Evolutionary conservation across 768 basidiomycete genomes (phyloP).

Genomic region (Suillus discolor): DNA sequence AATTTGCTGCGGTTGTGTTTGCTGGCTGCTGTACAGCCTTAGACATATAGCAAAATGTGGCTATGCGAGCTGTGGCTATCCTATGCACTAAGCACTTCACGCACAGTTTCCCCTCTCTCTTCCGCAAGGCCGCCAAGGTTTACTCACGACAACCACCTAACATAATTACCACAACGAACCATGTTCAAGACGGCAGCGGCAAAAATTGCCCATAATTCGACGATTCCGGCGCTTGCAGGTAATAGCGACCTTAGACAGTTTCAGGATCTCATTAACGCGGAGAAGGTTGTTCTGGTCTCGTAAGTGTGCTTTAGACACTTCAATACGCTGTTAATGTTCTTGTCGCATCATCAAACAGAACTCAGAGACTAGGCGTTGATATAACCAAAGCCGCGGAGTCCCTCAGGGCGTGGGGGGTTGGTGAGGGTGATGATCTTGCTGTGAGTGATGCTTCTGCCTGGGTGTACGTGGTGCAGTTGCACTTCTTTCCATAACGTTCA

Average conservation of each 20-base stretch:
- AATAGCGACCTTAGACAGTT: slow-evolving; percentile 81
- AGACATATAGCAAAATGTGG: not conserved
- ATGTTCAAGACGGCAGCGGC: slow-evolving; percentile 83
- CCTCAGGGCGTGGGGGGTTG: slow-evolving; percentile 68
- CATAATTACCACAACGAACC: not conserved
- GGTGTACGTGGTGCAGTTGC: slow-evolving; percentile 7
- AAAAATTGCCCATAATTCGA: slow-evolving; percentile 88
- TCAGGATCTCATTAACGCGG: slow-evolving; percentile 88
- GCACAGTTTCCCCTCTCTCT: not conserved
- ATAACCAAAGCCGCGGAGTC: slow-evolving; percentile 72
- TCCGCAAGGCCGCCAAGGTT: not conserved
- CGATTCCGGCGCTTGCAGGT: slow-evolving; percentile 66
- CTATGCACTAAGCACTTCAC: not conserved
- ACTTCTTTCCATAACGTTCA: not conserved
- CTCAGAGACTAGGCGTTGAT: slow-evolving; percentile 69
- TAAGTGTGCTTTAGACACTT: slow-evolving; percentile 38
- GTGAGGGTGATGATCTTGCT: slow-evolving; percentile 82
- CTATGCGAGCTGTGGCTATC: not conserved
- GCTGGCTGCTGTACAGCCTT: not conserved
- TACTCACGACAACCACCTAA: not conserved
- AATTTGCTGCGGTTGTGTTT: not conserved
- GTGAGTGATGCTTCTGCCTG: slow-evolving; percentile 43
- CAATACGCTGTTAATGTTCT: not conserved
- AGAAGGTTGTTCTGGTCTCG: slow-evolving; percentile 81
- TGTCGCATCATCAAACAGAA: slow-evolving; percentile 33